These are phyloP conservation scores for Calendula officinalis DNA, from an alignment of 129 eudicot genomes.

Conservation along the genomic window DNA sequence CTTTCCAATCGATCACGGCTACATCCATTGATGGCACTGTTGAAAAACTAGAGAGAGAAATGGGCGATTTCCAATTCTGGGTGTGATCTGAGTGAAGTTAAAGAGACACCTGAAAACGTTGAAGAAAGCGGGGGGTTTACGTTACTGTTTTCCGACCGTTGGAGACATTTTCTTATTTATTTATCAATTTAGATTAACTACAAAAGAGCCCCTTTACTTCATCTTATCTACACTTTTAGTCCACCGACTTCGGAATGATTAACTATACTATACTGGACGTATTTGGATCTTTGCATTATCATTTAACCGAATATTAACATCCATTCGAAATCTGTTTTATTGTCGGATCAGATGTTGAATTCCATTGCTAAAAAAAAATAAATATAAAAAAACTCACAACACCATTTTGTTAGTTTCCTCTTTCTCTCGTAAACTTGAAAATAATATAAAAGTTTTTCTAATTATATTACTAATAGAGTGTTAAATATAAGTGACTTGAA, in stretches of 20 bases:
- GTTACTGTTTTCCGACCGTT: conserved; percentile 43
- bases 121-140: conserved; percentile 18
- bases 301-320: too few relatives aligned
- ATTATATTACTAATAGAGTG: too few relatives aligned
- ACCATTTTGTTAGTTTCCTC: too few relatives aligned
- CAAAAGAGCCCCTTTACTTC: conserved; percentile 1
- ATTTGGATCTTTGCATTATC: too few relatives aligned
- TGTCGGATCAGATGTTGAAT: too few relatives aligned
- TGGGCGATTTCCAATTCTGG: background rate
- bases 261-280: too few relatives aligned
- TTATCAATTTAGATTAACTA: background rate
- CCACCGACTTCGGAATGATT: background rate
- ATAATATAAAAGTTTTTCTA: too few relatives aligned
- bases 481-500: too few relatives aligned
- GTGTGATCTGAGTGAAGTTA: conserved; percentile 12
- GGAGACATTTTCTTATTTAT: conserved; percentile 19
- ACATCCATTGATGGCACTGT: conserved; percentile 51
- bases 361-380: too few relatives aligned
- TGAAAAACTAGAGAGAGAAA: background rate
- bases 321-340: too few relatives aligned
- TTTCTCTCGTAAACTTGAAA: too few relatives aligned
- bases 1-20: conserved; percentile 75
- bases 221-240: background rate
- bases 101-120: conserved; percentile 18
- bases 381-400: too few relatives aligned